Conservation (phyloP, 805 yeast species). For the Candida corydali region DNA sequence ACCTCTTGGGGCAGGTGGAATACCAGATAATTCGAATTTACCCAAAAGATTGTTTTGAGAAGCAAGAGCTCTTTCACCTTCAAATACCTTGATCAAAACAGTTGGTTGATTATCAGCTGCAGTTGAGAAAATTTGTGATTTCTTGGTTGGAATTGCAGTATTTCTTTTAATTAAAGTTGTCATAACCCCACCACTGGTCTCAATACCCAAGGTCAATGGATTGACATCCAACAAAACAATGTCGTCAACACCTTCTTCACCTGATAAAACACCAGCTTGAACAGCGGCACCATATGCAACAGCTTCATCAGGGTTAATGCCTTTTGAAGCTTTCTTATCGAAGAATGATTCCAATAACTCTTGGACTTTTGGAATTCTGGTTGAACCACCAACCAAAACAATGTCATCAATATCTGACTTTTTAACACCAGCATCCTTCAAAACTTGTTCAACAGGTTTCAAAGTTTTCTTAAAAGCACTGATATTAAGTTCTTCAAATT, state of each 20-base stretch:
- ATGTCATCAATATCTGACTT: slow-evolving; percentile 44
- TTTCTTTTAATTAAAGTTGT: slow-evolving; percentile 99
- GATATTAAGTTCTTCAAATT: slow-evolving; percentile 45
- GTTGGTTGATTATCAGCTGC: slow-evolving; percentile 98
- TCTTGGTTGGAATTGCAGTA: slow-evolving; percentile 98
- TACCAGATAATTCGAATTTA: slow-evolving; percentile 96
- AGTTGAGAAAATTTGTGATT: slow-evolving; percentile 98
- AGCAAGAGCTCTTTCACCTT: slow-evolving; percentile 99
- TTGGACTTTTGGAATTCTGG: slow-evolving; percentile 49
- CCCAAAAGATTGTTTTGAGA: slow-evolving; percentile 96
- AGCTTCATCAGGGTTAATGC: slow-evolving; percentile 49
- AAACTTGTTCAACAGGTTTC: slow-evolving; percentile 45
- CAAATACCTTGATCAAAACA: slow-evolving; percentile 98
- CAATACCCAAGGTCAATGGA: slow-evolving; percentile 98
- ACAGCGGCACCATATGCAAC: slow-evolving; percentile 80
- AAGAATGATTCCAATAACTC: slow-evolving; percentile 44
- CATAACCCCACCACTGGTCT: slow-evolving; percentile 99
- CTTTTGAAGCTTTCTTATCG: slow-evolving; percentile 46
- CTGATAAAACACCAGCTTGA: slow-evolving; percentile 97
- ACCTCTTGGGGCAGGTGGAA: slow-evolving; percentile 98
- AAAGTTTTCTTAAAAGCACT: slow-evolving; percentile 43
- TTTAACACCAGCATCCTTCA: slow-evolving; percentile 42
- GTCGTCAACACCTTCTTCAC: slow-evolving; percentile 94
- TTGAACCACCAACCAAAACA: slow-evolving; percentile 48
- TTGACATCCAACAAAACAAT: slow-evolving; percentile 93